Conservation (phyloP, 805 yeast species). For the Lachancea fermentati region DNA sequence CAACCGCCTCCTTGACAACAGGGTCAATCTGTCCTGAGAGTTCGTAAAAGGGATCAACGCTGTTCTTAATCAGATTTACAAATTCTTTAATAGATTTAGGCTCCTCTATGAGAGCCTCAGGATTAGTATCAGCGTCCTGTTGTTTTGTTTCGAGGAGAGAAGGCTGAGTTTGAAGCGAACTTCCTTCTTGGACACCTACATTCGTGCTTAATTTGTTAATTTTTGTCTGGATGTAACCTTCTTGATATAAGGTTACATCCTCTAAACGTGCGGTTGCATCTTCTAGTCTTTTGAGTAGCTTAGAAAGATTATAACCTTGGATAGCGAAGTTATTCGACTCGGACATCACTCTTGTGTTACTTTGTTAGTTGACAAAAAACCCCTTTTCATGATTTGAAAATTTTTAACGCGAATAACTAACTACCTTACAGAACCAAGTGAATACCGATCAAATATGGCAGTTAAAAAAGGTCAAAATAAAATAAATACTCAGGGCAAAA, state of each 20-base stretch:
- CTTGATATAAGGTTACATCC: conserved; percentile 78
- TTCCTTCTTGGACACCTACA: neutral
- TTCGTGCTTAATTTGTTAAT: conserved; percentile 14
- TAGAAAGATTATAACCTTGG: conserved; percentile 83
- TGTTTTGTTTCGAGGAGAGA: neutral
- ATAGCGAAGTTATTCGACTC: conserved; percentile 28
- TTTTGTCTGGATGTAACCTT: conserved; percentile 41
- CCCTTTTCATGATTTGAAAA: neutral
- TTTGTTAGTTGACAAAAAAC: neutral
- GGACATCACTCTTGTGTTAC: conserved; percentile 7
- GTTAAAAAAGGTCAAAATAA: neutral
- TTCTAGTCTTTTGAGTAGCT: conserved; percentile 76
- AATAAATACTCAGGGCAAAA: neutral
- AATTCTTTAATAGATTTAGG: conserved; percentile 48
- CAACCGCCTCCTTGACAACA: conserved; percentile 41
- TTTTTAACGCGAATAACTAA: neutral
- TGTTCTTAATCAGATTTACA: conserved; percentile 45
- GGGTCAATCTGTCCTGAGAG: conserved; percentile 41
- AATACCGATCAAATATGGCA: conserved; percentile 1
- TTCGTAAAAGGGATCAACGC: conserved; percentile 54
- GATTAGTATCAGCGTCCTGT: neutral
- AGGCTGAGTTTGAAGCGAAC: neutral
- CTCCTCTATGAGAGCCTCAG: conserved; percentile 7
- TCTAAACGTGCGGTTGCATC: conserved; percentile 92
- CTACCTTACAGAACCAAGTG: neutral